These are phyloP conservation scores for Persicaria maculosa DNA, from an alignment of 148 eudicot genomes.

Conservation along the genomic window DNA sequence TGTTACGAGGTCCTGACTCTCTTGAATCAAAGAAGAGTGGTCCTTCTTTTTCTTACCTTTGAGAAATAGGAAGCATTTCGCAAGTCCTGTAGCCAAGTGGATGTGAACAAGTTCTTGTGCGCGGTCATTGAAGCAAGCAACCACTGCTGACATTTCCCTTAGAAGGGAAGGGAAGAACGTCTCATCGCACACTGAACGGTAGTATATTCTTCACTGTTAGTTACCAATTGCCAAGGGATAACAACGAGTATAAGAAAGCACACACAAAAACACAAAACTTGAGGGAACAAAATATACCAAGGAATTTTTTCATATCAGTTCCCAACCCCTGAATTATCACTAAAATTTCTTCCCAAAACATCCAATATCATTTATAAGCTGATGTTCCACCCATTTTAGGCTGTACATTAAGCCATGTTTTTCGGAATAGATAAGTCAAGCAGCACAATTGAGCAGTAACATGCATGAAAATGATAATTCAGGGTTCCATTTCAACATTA, in stretches of 20 bases:
- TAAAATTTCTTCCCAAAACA: too few relatives aligned
- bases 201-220: neutral
- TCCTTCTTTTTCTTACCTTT: constrained; percentile 49
- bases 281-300: neutral
- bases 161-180: constrained; percentile 82
- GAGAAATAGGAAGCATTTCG: constrained; percentile 53
- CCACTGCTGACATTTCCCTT: constrained; percentile 78
- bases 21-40: constrained; percentile 49
- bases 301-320: neutral
- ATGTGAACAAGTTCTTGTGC: constrained; percentile 70
- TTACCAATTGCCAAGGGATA: neutral
- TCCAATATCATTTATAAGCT: too few relatives aligned
- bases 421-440: neutral
- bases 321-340: neutral
- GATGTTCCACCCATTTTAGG: neutral
- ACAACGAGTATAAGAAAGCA: neutral
- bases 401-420: neutral
- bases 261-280: neutral
- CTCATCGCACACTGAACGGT: constrained; percentile 67
- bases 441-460: neutral
- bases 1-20: constrained; percentile 70
- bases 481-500: neutral
- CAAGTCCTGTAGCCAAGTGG: constrained; percentile 70
- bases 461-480: neutral
- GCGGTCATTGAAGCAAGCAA: constrained; percentile 70